Evolutionary conservation across 306 rosid genomes (phyloP), one percentile per base, ranked within the genome.

Genomic region (Casuarina cunninghamiana): DNA sequence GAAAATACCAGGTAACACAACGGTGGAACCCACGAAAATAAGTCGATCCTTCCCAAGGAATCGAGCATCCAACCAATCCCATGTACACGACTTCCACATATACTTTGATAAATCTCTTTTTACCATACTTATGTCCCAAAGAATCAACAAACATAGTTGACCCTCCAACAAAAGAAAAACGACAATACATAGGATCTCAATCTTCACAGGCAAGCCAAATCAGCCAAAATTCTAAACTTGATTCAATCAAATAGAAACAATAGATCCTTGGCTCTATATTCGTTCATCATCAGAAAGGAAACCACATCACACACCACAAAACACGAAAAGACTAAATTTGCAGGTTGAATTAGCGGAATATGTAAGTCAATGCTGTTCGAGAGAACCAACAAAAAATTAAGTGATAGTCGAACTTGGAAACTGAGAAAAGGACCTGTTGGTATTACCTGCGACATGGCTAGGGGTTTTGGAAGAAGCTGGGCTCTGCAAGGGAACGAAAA

Each of bases 401-500:
- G 12, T 1, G 10, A 13, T 13, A 48, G 10, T 48, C 45, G 38
- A 19, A 35, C 5, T 72, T 51, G 41, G 4, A 38, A 32, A 3
- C 0, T 0, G 19, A 2, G 37, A 7, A 26, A 37, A 72, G 39
- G 44, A 7, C 16, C 39, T 57, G 32, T 4, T 37, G 26, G 65
- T 16, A 9, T 13, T 77, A 79, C 82, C 82, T 79, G 82, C 72
- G 82, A 63, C 82, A 79, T 79, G 78, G 78, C 73, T 79, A 41
- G 43, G 48, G 66, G 3, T 13, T 37, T 41, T 53, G 54, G 73
- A 42, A 37, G 4, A 26, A 2, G 6, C 38, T 58, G 65, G 26
- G 37, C 35, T 26, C 3, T 7, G 17, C 7, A 3, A 53, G 5
- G 5, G 17, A 5, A 51, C 16, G 9, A 3, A 60, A 2, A 11